Evolutionary conservation across 768 basidiomycete genomes (phyloP).

Genomic region (Hirschioporus abietinus): DNA sequence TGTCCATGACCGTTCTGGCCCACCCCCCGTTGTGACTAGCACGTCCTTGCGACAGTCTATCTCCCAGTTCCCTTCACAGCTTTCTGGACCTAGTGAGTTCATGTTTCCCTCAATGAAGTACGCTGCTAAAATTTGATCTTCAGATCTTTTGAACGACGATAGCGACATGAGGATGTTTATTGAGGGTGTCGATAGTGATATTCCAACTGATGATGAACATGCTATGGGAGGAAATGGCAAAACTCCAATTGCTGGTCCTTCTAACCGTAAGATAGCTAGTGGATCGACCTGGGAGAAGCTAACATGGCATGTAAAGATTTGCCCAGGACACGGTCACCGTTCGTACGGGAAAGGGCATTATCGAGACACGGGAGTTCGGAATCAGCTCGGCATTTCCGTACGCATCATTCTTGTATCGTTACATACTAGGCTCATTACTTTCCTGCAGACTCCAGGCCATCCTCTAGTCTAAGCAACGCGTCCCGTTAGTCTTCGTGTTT

Average conservation of each 20-base stretch:
- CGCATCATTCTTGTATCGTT: neutral
- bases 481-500: neutral
- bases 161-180: slow-evolving; percentile 69
- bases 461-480: neutral
- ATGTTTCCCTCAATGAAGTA: slow-evolving; percentile 3
- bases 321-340: neutral
- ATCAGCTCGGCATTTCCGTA: neutral
- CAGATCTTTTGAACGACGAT: slow-evolving; percentile 65
- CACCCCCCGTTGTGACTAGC: slow-evolving; percentile 46
- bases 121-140: slow-evolving; percentile 9
- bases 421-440: neutral
- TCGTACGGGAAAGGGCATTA: neutral
- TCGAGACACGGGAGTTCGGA: slow-evolving; percentile 3
- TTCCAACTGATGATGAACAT: neutral
- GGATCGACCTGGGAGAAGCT: neutral
- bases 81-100: slow-evolving; percentile 56
- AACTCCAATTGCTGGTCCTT: neutral
- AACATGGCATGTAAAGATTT: neutral
- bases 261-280: neutral
- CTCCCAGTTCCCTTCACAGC: slow-evolving; percentile 20
- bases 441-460: neutral
- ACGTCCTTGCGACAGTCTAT: slow-evolving; percentile 38
- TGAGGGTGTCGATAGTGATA: slow-evolving; percentile 41
- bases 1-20: slow-evolving; percentile 15
- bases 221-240: neutral